Base-by-base conservation (phyloP, 352 stramenopile species). In the Phytophthora melonis region DNA sequence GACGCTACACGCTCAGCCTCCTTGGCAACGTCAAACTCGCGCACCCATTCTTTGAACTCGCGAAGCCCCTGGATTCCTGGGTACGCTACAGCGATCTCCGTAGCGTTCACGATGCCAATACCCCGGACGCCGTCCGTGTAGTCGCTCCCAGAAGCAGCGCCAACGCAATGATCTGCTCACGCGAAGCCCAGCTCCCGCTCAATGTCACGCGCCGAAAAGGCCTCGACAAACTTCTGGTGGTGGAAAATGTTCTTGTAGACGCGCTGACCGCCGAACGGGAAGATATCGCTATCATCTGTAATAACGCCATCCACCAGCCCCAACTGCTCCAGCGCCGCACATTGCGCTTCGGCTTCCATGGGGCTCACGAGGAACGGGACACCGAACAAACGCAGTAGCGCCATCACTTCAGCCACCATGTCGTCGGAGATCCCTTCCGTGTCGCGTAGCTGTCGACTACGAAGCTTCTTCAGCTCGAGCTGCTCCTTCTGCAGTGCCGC, bases 211-310 rank as follows among this genome's bases (percentile, higher is more conserved):
- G 95, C 91, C 41, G 89, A 92, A 78, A 99, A 99, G 2, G 92
- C 97, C 84, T 99, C 98, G 10, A 99, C 98, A 79, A 98, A 99
- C 72, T 99, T 99, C 62, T 98, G 90, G 66, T 99, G 95, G 66
- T 99, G 95, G 69, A 99, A 99, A 73, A 99, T 99, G 78, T 99
- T 99, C 72, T 99, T 99, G 86, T 99, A 99, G 18, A 99, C 90
- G 27, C 75, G 86, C 49, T 88, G 78, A 14, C 91, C 98, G 16
- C 98, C 98, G 78, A 99, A 99, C 9, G 86, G 83, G 58, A 97
- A 97, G 36, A 97, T 95, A 66, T 97, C 90, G 58, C 90, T 99
- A 80, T 99, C 98, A 70, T 99, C 98, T 1, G 97, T 99, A 50
- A 99, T 97, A 57, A 99, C 96, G 4, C 98, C 98, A 76, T 99